Percentiles rank a stretch among this genome's conserved stretches.
These are phyloP conservation scores for Aspergillus proliferans DNA, from an alignment of 2,329 filamentous ascomycete genomes.

Conservation along the genomic window DNA sequence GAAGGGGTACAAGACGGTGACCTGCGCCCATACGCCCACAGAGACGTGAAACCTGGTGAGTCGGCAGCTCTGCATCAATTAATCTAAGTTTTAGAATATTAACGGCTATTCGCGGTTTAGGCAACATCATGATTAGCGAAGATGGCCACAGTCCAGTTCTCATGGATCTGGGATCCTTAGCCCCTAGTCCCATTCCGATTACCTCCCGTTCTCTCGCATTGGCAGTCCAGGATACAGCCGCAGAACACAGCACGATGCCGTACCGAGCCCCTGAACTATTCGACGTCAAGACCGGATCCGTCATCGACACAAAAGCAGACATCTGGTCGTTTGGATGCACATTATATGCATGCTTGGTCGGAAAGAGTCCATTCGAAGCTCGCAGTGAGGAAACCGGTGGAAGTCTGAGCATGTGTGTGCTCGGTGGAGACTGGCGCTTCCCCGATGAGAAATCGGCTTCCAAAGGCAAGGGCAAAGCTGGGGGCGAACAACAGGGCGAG, in stretches of 20 bases:
- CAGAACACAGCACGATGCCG: slow-evolving; percentile 96
- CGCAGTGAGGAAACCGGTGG: slow-evolving; percentile 94
- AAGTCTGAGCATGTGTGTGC: slow-evolving; percentile 82
- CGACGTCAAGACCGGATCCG: slow-evolving; percentile 87
- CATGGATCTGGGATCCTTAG: slow-evolving; percentile 93
- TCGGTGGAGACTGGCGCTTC: slow-evolving; percentile 94
- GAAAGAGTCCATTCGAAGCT: slow-evolving; percentile 94
- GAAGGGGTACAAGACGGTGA: slow-evolving; percentile 63
- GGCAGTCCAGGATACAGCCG: slow-evolving; percentile 86
- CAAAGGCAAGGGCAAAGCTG: slow-evolving; percentile 50
- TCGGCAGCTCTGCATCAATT: not conserved
- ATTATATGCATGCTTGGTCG: slow-evolving; percentile 92
- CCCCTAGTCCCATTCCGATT: slow-evolving; percentile 78
- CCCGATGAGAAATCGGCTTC: slow-evolving; percentile 70
- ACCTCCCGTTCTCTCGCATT: slow-evolving; percentile 85
- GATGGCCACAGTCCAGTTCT: slow-evolving; percentile 81
- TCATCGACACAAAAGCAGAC: slow-evolving; percentile 93
- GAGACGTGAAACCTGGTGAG: slow-evolving; percentile 93
- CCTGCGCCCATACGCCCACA: slow-evolving; percentile 77
- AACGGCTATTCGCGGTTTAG: slow-evolving; percentile 28
- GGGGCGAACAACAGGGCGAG: slow-evolving; percentile 14
- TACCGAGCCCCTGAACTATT: slow-evolving; percentile 97
- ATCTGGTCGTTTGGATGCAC: slow-evolving; percentile 98
- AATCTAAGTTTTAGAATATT: not conserved
- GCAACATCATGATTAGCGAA: slow-evolving; percentile 98